Conservation (phyloP, 1,139 yeast genomes). For the Kodamaea fungicola region DNA sequence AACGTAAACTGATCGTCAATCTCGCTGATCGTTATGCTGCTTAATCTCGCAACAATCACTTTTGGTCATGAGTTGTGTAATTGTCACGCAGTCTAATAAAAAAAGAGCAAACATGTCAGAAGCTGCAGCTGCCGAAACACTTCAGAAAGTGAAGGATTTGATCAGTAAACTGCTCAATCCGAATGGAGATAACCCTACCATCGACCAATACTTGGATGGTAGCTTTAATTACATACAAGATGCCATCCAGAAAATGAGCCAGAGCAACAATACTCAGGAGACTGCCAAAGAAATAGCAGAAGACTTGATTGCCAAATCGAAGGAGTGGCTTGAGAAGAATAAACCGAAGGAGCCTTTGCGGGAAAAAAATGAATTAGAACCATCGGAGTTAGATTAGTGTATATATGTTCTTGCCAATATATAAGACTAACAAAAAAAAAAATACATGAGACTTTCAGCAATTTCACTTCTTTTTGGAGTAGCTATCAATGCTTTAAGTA, state of each 20-base stretch:
- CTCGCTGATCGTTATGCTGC: no score
- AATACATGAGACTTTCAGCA: conserved; percentile 1
- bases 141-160: conserved; percentile 13
- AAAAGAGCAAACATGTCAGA: no score
- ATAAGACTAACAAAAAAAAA: not conserved
- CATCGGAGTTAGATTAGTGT: no score
- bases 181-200: conserved; percentile 24
- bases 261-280: conserved; percentile 29
- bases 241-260: conserved; percentile 29
- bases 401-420: no score
- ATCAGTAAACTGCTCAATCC: conserved; percentile 26
- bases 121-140: no score
- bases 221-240: conserved; percentile 29
- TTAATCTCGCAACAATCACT: no score
- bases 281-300: conserved; percentile 39
- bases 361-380: no score
- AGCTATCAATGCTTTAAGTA: not conserved
- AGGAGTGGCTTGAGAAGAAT: conserved; percentile 24
- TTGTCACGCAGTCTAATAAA: no score
- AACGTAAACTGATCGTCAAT: no score
- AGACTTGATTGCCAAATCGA: conserved; percentile 29
- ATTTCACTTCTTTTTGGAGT: not conserved
- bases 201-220: conserved; percentile 27
- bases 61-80: no score
- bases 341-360: no score